phyloP scores from a whole-genome alignment of 306 rosid species.

The Corylus heterophylla region DNA sequence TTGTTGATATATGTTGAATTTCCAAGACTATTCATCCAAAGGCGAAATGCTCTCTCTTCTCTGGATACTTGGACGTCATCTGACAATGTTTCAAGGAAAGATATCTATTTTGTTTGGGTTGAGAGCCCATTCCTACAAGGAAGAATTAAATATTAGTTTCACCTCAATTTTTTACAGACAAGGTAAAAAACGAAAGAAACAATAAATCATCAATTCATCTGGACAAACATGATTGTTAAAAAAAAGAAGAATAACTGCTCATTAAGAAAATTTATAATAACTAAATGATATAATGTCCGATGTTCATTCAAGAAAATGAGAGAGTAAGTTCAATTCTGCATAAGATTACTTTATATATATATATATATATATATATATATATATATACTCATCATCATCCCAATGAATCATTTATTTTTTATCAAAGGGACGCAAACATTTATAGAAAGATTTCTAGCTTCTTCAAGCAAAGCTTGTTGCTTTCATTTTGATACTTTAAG shows the following conservation, averaged over 20 bases:
- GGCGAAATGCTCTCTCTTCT: slow-evolving; percentile 95
- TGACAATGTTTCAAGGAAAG: slow-evolving; percentile 74
- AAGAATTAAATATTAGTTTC: background rate
- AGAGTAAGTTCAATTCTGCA: no score
- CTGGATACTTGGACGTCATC: slow-evolving; percentile 80
- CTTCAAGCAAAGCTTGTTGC: no score
- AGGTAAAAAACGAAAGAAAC: background rate
- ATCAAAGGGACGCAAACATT: no score
- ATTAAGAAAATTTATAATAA: background rate
- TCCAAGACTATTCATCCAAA: slow-evolving; percentile 91
- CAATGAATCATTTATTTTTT: no score
- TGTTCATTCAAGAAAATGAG: background rate
- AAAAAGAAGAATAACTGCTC: background rate
- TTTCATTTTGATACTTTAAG: background rate
- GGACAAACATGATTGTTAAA: background rate
- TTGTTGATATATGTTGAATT: slow-evolving; percentile 70
- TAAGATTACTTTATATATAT: no score
- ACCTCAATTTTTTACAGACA: background rate
- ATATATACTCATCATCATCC: no score
- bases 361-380: no score
- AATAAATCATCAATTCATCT: background rate
- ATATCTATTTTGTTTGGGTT: slow-evolving; percentile 60
- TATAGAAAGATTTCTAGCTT: no score
- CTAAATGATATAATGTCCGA: background rate
- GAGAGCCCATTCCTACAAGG: slow-evolving; percentile 86